Evolutionary conservation across 1,284 basidiomycete genomes (phyloP).

Genomic region (Ceratobasidium sp.): DNA sequence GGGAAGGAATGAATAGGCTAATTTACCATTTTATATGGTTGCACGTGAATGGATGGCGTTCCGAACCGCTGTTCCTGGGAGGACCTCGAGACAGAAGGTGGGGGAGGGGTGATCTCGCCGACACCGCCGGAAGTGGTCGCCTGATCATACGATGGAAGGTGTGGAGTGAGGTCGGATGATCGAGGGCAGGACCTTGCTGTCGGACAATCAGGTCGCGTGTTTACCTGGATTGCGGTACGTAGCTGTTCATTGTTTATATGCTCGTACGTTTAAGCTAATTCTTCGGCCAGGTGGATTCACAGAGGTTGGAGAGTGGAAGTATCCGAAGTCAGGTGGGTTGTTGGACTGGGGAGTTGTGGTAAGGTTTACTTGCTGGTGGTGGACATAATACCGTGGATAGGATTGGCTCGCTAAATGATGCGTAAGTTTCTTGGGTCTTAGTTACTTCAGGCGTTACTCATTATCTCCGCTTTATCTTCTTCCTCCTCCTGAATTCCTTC

Average conservation of each 20-base stretch:
- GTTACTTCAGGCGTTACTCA: not conserved
- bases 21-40: conserved; percentile 63
- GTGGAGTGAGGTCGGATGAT: conserved; percentile 85
- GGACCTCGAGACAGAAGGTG: conserved; percentile 86
- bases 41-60: conserved; percentile 96
- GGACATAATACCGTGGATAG: conserved; percentile 97
- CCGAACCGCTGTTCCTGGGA: conserved; percentile 95
- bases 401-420: conserved; percentile 95
- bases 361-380: conserved; percentile 88
- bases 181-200: conserved; percentile 99
- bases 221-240: conserved; percentile 92
- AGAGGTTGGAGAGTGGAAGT: conserved; percentile 97
- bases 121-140: conserved; percentile 51
- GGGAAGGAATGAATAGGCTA: conserved; percentile 22
- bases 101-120: conserved; percentile 54
- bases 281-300: conserved; percentile 37
- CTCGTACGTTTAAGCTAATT: too few relatives aligned
- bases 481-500: too few relatives aligned
- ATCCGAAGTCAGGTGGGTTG: conserved; percentile 94
- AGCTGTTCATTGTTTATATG: not conserved
- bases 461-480: too few relatives aligned
- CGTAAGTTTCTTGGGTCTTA: conserved; percentile 66
- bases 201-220: conserved; percentile 95
- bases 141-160: conserved; percentile 65
- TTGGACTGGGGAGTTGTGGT: conserved; percentile 83